Evolutionary conservation across 345 rosid genomes (phyloP).

Genomic region (Aegle marmelos): DNA sequence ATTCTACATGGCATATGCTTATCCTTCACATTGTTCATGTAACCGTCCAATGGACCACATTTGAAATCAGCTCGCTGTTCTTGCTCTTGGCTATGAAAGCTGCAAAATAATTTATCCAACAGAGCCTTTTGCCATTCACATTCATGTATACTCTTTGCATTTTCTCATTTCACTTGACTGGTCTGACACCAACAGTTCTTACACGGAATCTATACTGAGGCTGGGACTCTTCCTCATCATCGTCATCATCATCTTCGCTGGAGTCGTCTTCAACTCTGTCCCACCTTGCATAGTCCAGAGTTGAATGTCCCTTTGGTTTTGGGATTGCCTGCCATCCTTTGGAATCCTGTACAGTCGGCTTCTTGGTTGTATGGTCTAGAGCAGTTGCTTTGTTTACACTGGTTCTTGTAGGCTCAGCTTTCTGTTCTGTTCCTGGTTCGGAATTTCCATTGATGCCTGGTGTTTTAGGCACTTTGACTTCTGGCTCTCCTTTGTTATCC

Average conservation of each 20-base stretch:
- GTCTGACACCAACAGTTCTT: conserved; percentile 68
- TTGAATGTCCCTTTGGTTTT: conserved; percentile 93
- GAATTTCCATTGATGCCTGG: conserved; percentile 27
- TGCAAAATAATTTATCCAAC: background rate
- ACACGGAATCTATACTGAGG: conserved; percentile 86
- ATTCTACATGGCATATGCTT: background rate
- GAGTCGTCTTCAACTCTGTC: conserved; percentile 74
- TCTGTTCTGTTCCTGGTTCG: conserved; percentile 14
- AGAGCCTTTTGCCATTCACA: background rate
- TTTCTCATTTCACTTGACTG: conserved; percentile 58
- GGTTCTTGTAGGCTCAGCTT: conserved; percentile 23
- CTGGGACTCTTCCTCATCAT: conserved; percentile 51
- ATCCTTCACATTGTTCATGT: background rate
- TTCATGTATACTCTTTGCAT: background rate
- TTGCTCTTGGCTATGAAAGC: background rate
- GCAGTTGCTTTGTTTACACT: conserved; percentile 18
- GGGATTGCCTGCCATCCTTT: conserved; percentile 93
- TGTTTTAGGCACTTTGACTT: conserved; percentile 28
- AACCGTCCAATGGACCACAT: background rate
- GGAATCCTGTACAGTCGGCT: conserved; percentile 32
- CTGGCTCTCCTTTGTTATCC: conserved; percentile 28
- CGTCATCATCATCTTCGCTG: conserved; percentile 73
- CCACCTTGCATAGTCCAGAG: conserved; percentile 89
- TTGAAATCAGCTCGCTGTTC: background rate
- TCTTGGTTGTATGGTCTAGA: conserved; percentile 33